Percentiles rank a stretch among this genome's conserved stretches.
Evolutionary conservation across 192 early-diverging fungal species (phyloP).

Genomic region (Coemansia aciculifera): DNA sequence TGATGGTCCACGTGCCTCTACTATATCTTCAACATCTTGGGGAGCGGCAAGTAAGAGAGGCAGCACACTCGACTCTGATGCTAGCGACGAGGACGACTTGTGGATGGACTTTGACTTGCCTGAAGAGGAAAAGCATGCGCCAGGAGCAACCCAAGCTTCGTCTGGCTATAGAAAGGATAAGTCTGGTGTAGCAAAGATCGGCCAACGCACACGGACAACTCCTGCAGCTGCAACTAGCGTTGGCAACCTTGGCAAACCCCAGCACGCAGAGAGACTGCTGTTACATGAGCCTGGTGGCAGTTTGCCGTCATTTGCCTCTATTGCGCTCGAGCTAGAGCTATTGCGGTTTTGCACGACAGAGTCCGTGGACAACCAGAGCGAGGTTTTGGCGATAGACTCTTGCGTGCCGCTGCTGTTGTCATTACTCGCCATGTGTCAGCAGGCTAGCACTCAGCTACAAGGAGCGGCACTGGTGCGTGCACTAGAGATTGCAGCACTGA

Average conservation of each 20-base stretch:
- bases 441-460: slow-evolving; percentile 3
- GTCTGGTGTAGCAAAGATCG: not conserved
- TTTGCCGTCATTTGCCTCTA: slow-evolving; percentile 23
- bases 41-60: not conserved
- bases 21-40: not conserved
- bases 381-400: slow-evolving; percentile 25
- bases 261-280: not conserved
- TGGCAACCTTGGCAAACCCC: not conserved
- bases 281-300: slow-evolving; percentile 14
- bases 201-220: too few species aligned
- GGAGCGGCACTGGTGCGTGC: slow-evolving; percentile 17
- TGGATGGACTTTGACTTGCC: slow-evolving; percentile 56
- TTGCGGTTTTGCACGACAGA: slow-evolving; percentile 46
- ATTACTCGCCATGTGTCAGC: slow-evolving; percentile 36
- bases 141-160: not conserved
- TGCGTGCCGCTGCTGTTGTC: slow-evolving; percentile 27
- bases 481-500: slow-evolving; percentile 35
- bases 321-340: slow-evolving; percentile 43
- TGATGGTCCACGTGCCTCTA: not conserved
- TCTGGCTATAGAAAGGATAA: not conserved
- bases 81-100: slow-evolving; percentile 23
- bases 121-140: slow-evolving; percentile 17
- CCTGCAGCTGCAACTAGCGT: not conserved
- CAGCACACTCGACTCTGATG: not conserved
- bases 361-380: slow-evolving; percentile 36